Evolutionary conservation across 306 rosid genomes (phyloP), one percentile per base, ranked within the genome.

Genomic region (Ormosia semicastrata): DNA sequence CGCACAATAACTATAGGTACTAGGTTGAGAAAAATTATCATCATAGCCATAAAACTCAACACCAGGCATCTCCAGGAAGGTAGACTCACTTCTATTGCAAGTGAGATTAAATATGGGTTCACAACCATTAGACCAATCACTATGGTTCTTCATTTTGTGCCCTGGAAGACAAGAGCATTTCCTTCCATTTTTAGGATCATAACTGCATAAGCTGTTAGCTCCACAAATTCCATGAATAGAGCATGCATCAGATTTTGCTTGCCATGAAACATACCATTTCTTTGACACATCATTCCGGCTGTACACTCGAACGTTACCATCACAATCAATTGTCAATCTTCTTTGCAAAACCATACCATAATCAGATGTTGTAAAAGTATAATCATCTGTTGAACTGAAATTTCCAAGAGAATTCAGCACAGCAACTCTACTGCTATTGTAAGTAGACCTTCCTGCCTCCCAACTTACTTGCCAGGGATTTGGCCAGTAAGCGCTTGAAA

Each of bases 81-180:
- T 58, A n/a, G 85, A 66, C 64, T 85, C 79, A 6, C 6, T 79
- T 71, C 0, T 5, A 2, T 12, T 6, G 60, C 85, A 80, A 46
- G 83, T 43, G 2, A 79, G 8, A 17, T 29, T 53, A 40, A 88
- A 83, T 63, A 43, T 43, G 2, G 88, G 91, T 18, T 83, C 71
- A 18, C 92, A 90, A 3, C 94, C 94, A 3, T 70, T 8, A 36
- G 88, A 70, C 88, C 87, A 85, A 67, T 87, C 85, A 5, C 66
- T 46, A 1, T 1, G 17, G 9, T 75, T 79, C 34, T 34, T 85
- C 32, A 65, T 8, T 60, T 17, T 82, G 50, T 68, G 13, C 1
- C 90, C 86, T 0, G 83, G 75, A 29, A 75, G 50, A 43, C 88
- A 88, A 4, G 74, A 49, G 10, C 85, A 85, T 33, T 58, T 81